Evolutionary conservation across 441 rosid genomes (phyloP).

Genomic region (Pelargonium exstipulatum): DNA sequence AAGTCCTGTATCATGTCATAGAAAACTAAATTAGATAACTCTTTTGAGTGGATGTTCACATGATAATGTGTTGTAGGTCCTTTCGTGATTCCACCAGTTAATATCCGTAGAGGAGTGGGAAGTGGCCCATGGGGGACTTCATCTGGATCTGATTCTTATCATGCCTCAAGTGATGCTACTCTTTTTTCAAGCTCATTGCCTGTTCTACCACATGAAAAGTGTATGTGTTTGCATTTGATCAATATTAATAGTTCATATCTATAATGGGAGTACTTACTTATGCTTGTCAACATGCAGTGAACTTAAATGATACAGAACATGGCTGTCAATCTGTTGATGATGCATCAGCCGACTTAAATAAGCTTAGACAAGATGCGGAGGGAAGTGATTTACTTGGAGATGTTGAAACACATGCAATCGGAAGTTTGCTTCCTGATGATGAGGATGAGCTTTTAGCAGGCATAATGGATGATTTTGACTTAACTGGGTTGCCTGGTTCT

Average conservation of each 20-base stretch:
- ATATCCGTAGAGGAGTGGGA: constrained; percentile 27
- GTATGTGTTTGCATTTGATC: constrained; percentile 29
- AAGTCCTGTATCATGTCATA: background rate
- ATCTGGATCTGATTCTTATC: constrained; percentile 28
- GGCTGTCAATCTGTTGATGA: constrained; percentile 41
- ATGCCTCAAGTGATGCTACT: constrained; percentile 53
- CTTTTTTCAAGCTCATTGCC: constrained; percentile 79
- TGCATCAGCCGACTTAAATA: constrained; percentile 37
- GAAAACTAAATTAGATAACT: constrained; percentile 6
- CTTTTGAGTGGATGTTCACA: constrained; percentile 19
- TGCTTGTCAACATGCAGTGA: constrained; percentile 43
- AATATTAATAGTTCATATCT: background rate
- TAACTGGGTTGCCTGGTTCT: constrained; percentile 54
- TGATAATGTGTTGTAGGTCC: constrained; percentile 33
- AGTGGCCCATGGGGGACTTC: constrained; percentile 47
- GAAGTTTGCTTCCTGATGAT: constrained; percentile 59
- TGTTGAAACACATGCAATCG: constrained; percentile 43
- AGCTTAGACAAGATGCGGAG: constrained; percentile 36
- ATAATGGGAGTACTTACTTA: background rate
- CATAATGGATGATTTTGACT: constrained; percentile 61
- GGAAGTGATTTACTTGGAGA: constrained; percentile 47
- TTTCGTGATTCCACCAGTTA: constrained; percentile 29
- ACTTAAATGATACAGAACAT: constrained; percentile 42
- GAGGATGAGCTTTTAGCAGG: constrained; percentile 85
- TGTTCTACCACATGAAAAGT: constrained; percentile 59